Evolutionary conservation across 2,329 filamentous ascomycete species (phyloP), one percentile per base, ranked within the genome.

Genomic region (Ceratocystis cubensis): DNA sequence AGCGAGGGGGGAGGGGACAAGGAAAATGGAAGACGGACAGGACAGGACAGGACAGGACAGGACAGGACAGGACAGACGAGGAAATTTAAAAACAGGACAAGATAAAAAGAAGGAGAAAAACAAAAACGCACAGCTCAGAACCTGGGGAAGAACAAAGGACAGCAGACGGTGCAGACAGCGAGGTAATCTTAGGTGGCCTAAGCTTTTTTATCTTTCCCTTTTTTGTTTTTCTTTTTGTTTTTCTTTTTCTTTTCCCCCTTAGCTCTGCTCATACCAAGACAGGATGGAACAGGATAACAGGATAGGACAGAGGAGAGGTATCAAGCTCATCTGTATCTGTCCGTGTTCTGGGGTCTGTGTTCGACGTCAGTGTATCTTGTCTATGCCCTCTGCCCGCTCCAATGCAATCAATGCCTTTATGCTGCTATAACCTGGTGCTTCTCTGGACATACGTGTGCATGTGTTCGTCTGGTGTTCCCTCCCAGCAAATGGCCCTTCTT

Each of bases 71-170:
- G 22, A 22, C 22, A 22, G 22, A n/a, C 2, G 25, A 57, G 53
- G 53, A 30, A 59, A 59, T 30, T 59, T 10, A 8, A 50, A n/a
- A 59, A 59, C 13, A 59, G 53, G 53, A 33, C 28, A 37, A 59
- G 17, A 59, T 28, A 56, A 56, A 13, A 30, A 57, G 30, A 57
- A 57, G 22, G 33, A 37, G 33, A 37, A 50, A 50, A 50, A 25
- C 15, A 50, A 57, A 59, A 59, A 59, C 15, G 53, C 53, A 59
- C 53, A 59, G 53, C 28, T 33, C 25, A 59, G 25, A 59, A 59
- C 53, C 53, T 59, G 53, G 53, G 53, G 53, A 59, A 59, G 53
- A 59, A 59, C 53, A 59, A 59, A 59, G 46, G 25, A 17, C 28
- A 33, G 15, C 1, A 33, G 25, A 59, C 28, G 53, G 53, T 59